Base-by-base conservation (phyloP, 805 yeast species). In the Zygosaccharomyces gambellarensis region DNA sequence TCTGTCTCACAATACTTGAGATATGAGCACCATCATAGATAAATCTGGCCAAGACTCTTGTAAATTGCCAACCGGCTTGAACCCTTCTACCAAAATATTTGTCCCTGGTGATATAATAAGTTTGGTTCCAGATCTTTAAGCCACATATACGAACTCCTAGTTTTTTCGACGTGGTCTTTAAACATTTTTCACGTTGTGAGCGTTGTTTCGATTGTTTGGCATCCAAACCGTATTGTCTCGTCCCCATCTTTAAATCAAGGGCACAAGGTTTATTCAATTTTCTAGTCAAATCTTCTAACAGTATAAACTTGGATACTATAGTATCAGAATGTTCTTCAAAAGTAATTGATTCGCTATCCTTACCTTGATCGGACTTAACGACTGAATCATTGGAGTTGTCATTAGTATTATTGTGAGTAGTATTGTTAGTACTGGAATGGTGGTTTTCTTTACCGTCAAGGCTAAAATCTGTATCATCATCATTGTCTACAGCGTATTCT, bases 221-320 rank as follows among this genome's bases (percentile, higher is more conserved):
- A 55, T 90, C 96, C n/a, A 92, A 85, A 8, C 99, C 99, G 61
- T 94, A 94, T 68, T 94, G 99, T 50, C 99, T 76, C 0, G 99
- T 92, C 0, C 99, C 99, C 98, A 94, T 94, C 64, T 94, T 94
- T 59, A 94, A 73, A 69, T 94, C 99, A 44, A 94, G 71, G 0
- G 92, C 98, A 64, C 97, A 90, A 0, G 99, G 97, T 55, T 78
- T 79, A 28, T 69, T 72, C 82, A 92, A 81, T 22, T 88, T 87
- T 47, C 83, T 77, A 0, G 98, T 94, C 43, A 94, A 71, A 70
- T 94, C 99, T 63, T 95, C 99, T 44, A 94, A 72, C 8, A 94
- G 68, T 34, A 94, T 84, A 64, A 90, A 94, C 53, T 95, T 74
- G 1, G 68, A 63, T 2, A 68, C 72, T 36, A 66, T 61, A 1